Percentiles rank a stretch among this genome's conserved stretches.
These are phyloP conservation scores for Metschnikowia lunata DNA, from an alignment of 805 yeast genomes.

Conservation along the genomic window DNA sequence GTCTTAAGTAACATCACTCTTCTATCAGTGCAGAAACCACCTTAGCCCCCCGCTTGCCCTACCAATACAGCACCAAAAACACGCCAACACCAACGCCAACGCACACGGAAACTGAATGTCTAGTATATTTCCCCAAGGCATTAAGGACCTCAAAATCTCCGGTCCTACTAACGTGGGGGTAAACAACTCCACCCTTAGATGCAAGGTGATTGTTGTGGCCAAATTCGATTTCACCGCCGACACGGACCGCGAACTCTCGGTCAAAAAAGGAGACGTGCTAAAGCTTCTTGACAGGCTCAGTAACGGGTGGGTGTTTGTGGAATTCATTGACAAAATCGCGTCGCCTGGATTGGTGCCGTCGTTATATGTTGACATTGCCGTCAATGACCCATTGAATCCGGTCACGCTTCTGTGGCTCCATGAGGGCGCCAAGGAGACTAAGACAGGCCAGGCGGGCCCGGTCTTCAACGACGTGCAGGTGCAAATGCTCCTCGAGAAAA, in stretches of 20 bases:
- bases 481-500: slow-evolving; percentile 19
- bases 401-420: slow-evolving; percentile 35
- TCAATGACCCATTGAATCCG: slow-evolving; percentile 37
- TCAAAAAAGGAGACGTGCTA: slow-evolving; percentile 48
- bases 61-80: too few relatives aligned
- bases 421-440: background rate
- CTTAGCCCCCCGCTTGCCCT: too few relatives aligned
- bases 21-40: too few relatives aligned
- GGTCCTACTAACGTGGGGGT: slow-evolving; percentile 16
- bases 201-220: slow-evolving; percentile 42
- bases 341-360: slow-evolving; percentile 52
- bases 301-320: slow-evolving; percentile 55
- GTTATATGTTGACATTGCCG: slow-evolving; percentile 44
- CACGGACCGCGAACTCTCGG: slow-evolving; percentile 39
- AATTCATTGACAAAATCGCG: slow-evolving; percentile 45
- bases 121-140: slow-evolving; percentile 12
- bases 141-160: slow-evolving; percentile 19
- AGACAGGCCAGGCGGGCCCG: background rate
- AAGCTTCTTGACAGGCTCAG: slow-evolving; percentile 45
- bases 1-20: too few relatives aligned
- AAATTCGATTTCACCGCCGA: slow-evolving; percentile 45
- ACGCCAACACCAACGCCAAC: background rate
- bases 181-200: slow-evolving; percentile 15
- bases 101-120: slow-evolving; percentile 4
- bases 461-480: slow-evolving; percentile 27